Evolutionary conservation across 129 eudicot genomes (phyloP).

Genomic region (Tagetes patula): DNA sequence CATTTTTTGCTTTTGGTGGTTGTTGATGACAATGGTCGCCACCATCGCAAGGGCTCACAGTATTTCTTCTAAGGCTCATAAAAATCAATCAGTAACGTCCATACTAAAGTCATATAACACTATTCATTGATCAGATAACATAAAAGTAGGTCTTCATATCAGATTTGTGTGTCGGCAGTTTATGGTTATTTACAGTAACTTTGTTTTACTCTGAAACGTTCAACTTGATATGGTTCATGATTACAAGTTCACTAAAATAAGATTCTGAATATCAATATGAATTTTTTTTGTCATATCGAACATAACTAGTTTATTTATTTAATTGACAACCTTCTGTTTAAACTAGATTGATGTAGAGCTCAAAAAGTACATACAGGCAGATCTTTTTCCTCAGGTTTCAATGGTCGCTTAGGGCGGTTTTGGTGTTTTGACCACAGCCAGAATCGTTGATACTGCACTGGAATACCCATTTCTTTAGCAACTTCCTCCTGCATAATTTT

Average conservation of each 20-base stretch:
- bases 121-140: neutral
- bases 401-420: constrained; percentile 76
- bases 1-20: neutral
- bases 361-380: constrained; percentile 46
- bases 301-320: neutral
- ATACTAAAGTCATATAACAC: neutral
- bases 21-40: neutral
- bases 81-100: neutral
- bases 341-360: neutral
- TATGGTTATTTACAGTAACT: neutral
- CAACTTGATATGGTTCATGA: neutral
- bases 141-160: neutral
- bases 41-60: neutral
- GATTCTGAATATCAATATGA: neutral
- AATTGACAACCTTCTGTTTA: neutral
- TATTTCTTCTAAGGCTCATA: neutral
- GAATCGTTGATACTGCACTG: constrained; percentile 76
- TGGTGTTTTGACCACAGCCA: constrained; percentile 85
- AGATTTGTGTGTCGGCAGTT: neutral
- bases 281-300: neutral
- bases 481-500: constrained; percentile 56
- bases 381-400: constrained; percentile 66
- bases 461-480: constrained; percentile 75
- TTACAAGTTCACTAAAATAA: neutral
- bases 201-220: neutral